These are phyloP conservation scores for Phalaenopsis hybrid DNA, from an alignment of 116 monocot species.

Conservation along the genomic window DNA sequence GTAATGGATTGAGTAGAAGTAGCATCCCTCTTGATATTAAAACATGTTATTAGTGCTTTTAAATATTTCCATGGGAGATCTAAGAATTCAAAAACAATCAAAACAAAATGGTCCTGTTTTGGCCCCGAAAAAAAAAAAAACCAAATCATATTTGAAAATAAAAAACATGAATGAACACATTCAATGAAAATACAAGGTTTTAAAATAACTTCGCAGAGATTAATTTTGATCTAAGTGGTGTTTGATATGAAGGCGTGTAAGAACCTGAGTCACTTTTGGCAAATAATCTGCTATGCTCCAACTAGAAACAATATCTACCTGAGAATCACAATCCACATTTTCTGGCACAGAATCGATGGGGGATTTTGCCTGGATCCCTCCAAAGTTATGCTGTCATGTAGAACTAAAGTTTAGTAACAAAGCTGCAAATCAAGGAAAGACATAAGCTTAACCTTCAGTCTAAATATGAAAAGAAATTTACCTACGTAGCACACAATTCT, in stretches of 20 bases:
- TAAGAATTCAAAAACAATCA: constrained; percentile 77
- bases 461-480: too few relatives aligned
- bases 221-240: background rate
- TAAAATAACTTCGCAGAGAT: background rate
- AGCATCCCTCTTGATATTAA: constrained; percentile 20
- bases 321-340: constrained; percentile 29
- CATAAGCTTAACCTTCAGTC: too few relatives aligned
- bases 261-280: constrained; percentile 68
- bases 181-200: background rate
- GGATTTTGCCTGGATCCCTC: constrained; percentile 73
- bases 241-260: constrained; percentile 2
- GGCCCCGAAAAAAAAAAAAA: background rate
- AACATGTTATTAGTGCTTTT: constrained; percentile 35
- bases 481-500: too few relatives aligned
- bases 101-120: constrained; percentile 82
- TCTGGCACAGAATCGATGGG: constrained; percentile 10
- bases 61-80: constrained; percentile 82
- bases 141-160: background rate
- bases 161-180: background rate
- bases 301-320: constrained; percentile 73
- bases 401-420: background rate
- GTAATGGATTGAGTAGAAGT: constrained; percentile 70
- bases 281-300: constrained; percentile 88
- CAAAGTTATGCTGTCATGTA: constrained; percentile 70
- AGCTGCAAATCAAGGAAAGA: background rate